phyloP scores from a whole-genome alignment of 1,284 basidiomycete species.

The Athelia sp. region DNA sequence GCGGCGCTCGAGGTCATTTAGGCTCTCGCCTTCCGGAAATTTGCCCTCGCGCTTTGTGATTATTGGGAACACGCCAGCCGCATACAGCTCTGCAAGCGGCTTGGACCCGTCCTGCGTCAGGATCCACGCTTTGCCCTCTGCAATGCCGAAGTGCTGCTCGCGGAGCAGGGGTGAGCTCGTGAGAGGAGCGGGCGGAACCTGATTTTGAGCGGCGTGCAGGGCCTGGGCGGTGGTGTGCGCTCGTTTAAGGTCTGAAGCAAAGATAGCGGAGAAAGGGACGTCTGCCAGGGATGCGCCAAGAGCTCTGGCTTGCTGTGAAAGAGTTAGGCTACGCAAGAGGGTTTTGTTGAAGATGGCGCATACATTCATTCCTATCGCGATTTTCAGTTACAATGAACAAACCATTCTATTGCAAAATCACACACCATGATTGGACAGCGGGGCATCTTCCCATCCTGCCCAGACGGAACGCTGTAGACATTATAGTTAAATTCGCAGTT shows the following conservation, averaged over 20 bases:
- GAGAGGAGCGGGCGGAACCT: constrained; percentile 49
- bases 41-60: constrained; percentile 42
- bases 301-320: constrained; percentile 79
- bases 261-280: constrained; percentile 61
- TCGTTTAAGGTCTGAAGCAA: constrained; percentile 77
- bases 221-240: constrained; percentile 69
- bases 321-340: neutral
- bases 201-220: constrained; percentile 43
- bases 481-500: neutral
- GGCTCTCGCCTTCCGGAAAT: constrained; percentile 72
- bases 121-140: constrained; percentile 60
- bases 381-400: constrained; percentile 2
- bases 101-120: constrained; percentile 19
- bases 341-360: constrained; percentile 19
- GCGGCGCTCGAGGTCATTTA: constrained; percentile 61
- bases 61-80: constrained; percentile 46
- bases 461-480: constrained; percentile 47
- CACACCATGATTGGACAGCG: constrained; percentile 76
- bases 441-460: constrained; percentile 85
- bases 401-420: constrained; percentile 19
- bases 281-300: constrained; percentile 61
- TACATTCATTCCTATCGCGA: constrained; percentile 60
- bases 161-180: constrained; percentile 47
- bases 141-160: constrained; percentile 71
- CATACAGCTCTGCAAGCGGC: constrained; percentile 46